Evolutionary conservation across 345 rosid genomes (phyloP).

Genomic region (Alliaria petiolata): DNA sequence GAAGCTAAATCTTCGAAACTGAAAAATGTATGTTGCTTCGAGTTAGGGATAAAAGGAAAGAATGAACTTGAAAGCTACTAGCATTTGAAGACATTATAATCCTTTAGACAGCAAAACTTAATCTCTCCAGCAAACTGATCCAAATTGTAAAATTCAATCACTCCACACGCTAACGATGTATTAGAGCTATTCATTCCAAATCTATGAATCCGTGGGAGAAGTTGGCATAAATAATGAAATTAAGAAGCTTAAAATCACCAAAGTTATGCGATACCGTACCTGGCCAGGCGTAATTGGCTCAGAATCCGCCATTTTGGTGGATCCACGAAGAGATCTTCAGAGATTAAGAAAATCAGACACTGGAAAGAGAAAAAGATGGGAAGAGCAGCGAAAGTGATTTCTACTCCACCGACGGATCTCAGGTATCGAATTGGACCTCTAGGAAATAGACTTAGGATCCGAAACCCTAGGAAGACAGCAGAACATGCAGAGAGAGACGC

Average conservation of each 20-base stretch:
- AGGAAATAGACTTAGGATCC: constrained; percentile 21
- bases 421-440: constrained; percentile 20
- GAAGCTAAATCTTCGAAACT: background rate
- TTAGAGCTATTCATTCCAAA: background rate
- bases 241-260: background rate
- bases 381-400: background rate
- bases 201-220: background rate
- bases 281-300: constrained; percentile 79
- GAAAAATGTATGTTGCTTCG: background rate
- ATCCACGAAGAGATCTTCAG: constrained; percentile 29
- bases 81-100: background rate
- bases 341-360: background rate
- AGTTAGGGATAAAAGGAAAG: background rate
- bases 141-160: background rate
- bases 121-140: background rate
- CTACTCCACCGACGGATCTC: background rate
- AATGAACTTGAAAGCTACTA: constrained; percentile 1
- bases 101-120: background rate
- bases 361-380: background rate
- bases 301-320: constrained; percentile 53
- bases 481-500: background rate
- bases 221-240: background rate
- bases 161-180: background rate
- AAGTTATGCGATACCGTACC: constrained; percentile 35
- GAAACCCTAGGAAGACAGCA: constrained; percentile 19